phyloP scores from a whole-genome alignment of 176 grass and related monocot genomes.

The Aegilops longissima region DNA sequence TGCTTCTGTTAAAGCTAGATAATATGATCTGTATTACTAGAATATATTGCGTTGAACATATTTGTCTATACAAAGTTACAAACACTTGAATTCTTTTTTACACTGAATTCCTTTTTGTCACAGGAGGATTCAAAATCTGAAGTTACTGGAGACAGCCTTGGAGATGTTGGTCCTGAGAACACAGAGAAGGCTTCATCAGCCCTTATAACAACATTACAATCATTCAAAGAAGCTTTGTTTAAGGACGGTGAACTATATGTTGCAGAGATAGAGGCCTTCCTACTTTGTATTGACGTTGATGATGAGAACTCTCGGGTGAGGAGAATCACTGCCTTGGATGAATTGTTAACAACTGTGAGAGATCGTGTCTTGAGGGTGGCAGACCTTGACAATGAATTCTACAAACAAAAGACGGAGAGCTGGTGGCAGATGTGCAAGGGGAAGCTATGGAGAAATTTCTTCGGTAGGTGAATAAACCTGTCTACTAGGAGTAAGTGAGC shows the following conservation, averaged over 20 bases:
- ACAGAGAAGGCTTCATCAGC: background rate
- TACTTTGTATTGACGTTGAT: background rate
- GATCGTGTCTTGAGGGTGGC: background rate
- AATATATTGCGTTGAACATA: background rate
- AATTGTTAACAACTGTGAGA: background rate
- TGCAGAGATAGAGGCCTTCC: background rate
- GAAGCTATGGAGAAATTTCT: background rate
- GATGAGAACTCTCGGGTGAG: background rate
- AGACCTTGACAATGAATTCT: background rate
- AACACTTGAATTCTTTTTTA: background rate
- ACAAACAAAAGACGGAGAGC: background rate
- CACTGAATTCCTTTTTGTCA: background rate
- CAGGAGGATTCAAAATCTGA: background rate
- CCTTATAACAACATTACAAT: background rate
- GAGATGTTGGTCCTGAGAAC: background rate
- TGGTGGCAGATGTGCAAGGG: background rate
- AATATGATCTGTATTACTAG: background rate
- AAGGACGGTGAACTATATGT: background rate
- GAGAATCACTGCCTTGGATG: background rate
- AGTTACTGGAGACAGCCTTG: background rate
- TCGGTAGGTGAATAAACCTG: background rate
- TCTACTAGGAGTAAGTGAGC: background rate
- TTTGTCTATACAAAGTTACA: background rate
- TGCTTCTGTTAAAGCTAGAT: background rate
- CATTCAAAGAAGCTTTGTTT: background rate